Base-by-base conservation (phyloP, 2,329 filamentous ascomycete species). In the Neoscytalidium dimidiatum region DNA sequence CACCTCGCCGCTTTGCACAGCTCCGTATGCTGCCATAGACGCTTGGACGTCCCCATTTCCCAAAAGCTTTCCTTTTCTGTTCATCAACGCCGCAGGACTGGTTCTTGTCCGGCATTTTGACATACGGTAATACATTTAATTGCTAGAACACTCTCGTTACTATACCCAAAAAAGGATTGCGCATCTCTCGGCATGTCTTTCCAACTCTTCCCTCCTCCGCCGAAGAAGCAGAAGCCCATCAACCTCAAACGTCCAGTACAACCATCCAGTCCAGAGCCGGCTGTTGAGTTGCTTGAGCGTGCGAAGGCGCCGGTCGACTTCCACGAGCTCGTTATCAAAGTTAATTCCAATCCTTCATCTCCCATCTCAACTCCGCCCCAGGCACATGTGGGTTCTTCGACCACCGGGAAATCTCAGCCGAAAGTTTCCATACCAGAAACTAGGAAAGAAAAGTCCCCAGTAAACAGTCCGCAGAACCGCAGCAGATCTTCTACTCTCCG, bases 301-400 rank as follows among this genome's bases (percentile, higher is more conserved):
- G 70, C 72, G 61, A 75, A 73, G 46, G 66, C 71, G 51, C 71
- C 72, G 49, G 65, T 68, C 41, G 75, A 78, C 68, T 77, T 78
- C 53, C 77, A 79, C 63, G 75, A 78, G 62, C 73, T 79, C 51
- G 68, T 79, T 52, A 73, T 79, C 19, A 75, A 78, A 63, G 74
- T 78, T 71, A 75, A 77, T 60, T 75, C 76, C 7, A 48, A 62
- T 43, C 41, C 65, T 19, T 57, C 48, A 7, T 60, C 62, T 21
- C 44, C 52, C 14, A 38, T 62, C 4, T 31, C 49, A 13, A 5
- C 62, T 9, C 63, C 63, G 28, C 29, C 33, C n/a, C 44, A 33
- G n/a, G 63, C 63, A 11, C 62, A 64, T n/a, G 56, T 60, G 13
- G 41, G 13, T 3, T 46, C 56, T 31, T 46, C 68, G 68, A 67